Percentiles rank a stretch among this genome's conserved stretches.
Evolutionary conservation across 305 asterid species (phyloP).

Genomic region (Solanum hybrid): DNA sequence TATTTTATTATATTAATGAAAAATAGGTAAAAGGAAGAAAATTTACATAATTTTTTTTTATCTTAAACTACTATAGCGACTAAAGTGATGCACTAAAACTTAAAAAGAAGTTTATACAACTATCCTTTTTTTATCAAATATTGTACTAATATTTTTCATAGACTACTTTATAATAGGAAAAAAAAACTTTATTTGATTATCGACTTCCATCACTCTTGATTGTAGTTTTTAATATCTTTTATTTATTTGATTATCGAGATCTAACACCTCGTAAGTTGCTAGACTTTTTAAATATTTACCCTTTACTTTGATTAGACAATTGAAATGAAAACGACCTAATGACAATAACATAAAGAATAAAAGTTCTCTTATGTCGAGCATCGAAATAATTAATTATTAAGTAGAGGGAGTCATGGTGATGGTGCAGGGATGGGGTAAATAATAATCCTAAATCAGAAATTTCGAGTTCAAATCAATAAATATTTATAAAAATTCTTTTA

Average conservation of each 20-base stretch:
- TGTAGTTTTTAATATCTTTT: background rate
- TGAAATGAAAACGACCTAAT: background rate
- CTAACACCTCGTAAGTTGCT: background rate
- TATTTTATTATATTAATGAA: background rate
- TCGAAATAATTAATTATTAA: background rate
- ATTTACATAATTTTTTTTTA: background rate
- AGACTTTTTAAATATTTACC: background rate
- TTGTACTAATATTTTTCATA: background rate
- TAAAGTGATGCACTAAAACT: background rate
- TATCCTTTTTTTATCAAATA: background rate
- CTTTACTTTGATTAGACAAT: background rate
- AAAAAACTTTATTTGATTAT: background rate
- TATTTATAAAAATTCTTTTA: background rate
- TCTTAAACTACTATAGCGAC: background rate
- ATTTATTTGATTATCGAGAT: background rate
- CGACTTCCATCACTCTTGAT: background rate
- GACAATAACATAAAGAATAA: background rate
- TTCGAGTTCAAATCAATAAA: background rate
- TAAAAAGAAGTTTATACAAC: background rate
- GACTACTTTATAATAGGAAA: background rate
- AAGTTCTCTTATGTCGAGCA: background rate
- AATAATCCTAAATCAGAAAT: no score
- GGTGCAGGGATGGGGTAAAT: background rate
- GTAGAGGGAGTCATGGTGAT: background rate
- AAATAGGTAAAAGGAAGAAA: background rate